Percentiles rank a stretch among this genome's conserved stretches.
Conservation (phyloP, 768 basidiomycete genomes). For the Myochromella boudieri region DNA sequence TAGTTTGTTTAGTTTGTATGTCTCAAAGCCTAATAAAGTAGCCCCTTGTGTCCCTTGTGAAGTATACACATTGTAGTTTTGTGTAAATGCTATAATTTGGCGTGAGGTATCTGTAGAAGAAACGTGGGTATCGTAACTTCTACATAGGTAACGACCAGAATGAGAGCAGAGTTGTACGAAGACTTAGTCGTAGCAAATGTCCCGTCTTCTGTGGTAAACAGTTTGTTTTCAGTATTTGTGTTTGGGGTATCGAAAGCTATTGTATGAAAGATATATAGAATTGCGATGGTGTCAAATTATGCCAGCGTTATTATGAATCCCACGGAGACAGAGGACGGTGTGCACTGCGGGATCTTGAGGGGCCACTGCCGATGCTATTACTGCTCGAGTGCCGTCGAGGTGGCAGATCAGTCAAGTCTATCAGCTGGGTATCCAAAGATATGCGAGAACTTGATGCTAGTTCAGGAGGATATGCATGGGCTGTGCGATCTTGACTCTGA, state of each 20-base stretch:
- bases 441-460: conserved; percentile 16
- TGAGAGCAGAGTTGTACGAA: conserved; percentile 1
- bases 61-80: neutral
- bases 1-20: no score
- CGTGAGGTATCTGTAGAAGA: conserved; percentile 2
- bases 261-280: conserved; percentile 8
- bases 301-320: conserved; percentile 11
- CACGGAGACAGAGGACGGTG: conserved; percentile 19
- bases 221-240: neutral
- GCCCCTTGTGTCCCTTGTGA: no score
- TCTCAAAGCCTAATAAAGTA: no score
- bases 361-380: conserved; percentile 14
- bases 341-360: conserved; percentile 22
- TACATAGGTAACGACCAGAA: conserved; percentile 1
- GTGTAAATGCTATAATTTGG: conserved; percentile 1
- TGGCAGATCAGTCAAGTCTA: conserved; percentile 20
- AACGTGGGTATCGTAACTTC: conserved; percentile 6
- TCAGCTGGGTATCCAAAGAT: conserved; percentile 18
- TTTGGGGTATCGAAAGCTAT: conserved; percentile 11
- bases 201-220: neutral
- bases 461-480: conserved; percentile 10
- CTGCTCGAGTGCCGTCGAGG: conserved; percentile 25
- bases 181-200: no score
- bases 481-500: conserved; percentile 10
- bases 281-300: neutral